Percentiles rank a stretch among this genome's conserved stretches.
Evolutionary conservation across 2,329 filamentous ascomycete genomes (phyloP).

Genomic region (Samsoniella hepiali): DNA sequence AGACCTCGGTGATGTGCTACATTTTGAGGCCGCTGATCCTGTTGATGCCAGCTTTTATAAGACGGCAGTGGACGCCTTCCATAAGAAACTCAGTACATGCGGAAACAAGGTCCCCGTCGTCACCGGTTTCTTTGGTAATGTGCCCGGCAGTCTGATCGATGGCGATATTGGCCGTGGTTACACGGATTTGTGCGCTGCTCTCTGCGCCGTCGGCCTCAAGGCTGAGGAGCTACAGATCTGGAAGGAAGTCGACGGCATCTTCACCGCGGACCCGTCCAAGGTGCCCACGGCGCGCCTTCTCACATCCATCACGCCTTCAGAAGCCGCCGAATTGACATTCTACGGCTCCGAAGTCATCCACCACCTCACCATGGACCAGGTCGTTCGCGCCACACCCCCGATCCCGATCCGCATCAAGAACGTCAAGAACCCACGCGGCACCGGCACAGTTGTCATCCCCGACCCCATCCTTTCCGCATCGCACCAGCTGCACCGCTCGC

Average conservation of each 20-base stretch:
- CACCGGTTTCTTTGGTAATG: conserved; percentile 92
- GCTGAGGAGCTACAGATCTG: conserved; percentile 92
- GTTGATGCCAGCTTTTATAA: conserved; percentile 70
- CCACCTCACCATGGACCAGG: conserved; percentile 97
- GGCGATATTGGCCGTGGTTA: conserved; percentile 90
- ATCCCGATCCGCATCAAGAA: conserved; percentile 91
- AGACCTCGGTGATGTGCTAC: conserved; percentile 79
- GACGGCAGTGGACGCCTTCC: conserved; percentile 57
- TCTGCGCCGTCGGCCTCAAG: conserved; percentile 83
- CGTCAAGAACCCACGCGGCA: conserved; percentile 78
- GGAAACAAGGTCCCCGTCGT: conserved; percentile 69
- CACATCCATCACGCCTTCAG: conserved; percentile 82
- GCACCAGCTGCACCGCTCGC: conserved; percentile 56
- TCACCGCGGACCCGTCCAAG: conserved; percentile 79
- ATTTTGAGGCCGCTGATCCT: conserved; percentile 57
- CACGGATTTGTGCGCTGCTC: conserved; percentile 90
- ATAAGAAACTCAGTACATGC: conserved; percentile 62
- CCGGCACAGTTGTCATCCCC: conserved; percentile 79
- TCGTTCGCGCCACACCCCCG: conserved; percentile 72
- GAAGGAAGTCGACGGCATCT: conserved; percentile 98
- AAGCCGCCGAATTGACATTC: conserved; percentile 93
- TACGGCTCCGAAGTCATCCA: conserved; percentile 97
- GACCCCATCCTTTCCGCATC: conserved; percentile 57
- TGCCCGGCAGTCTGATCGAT: conserved; percentile 86
- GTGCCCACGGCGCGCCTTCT: conserved; percentile 93